Base-by-base conservation (phyloP, 1,139 yeast genomes). In the Taphrina sp. region DNA sequence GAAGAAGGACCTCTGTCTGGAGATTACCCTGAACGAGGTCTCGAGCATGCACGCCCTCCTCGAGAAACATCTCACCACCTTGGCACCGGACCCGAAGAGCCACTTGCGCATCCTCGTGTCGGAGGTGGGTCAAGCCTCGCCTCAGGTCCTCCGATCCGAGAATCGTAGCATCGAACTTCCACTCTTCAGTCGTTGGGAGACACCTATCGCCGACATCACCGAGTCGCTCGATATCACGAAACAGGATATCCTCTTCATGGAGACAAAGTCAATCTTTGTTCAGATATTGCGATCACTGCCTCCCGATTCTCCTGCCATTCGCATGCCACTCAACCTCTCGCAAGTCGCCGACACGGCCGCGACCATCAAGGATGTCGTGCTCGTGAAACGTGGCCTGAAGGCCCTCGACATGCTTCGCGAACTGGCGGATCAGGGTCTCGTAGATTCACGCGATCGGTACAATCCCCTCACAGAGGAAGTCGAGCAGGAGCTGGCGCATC, bases 221-320 rank as follows among this genome's bases (percentile, higher is more conserved):
- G 57, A 57, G 14, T 49, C 62, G 23, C 62, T 68, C 24, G 72
- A 69, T 49, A 63, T 69, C 55, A 62, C 69, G 34, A 64, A 70
- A n/a, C 67, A 70, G 0, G 73, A 71, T 58, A 68, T 70, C 42
- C 63, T 70, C 5, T 70, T 70, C 55, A 68, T 70, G 69, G 74
- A 72, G 52, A 68, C 71, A 17, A 71, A 71, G 61, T 63, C 73
- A 5, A 61, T 69, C 14, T 64, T 72, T 63, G 69, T 70, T 24
- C 72, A 71, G 56, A 69, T 71, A 23, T 67, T 71, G 28, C 65
- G 74, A 16, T 67, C 72, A 2, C 65, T 70, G 52, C 74, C 73
- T 1, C 62, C 67, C 0, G 66, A 66, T 7, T 67, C 67, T 47
- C 61, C 65, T 5, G 63, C 66, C 23, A 59, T 67, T 7, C 61